A percentile compares a stretch with the other conserved stretches of the same genome.
phyloP scores from a whole-genome alignment of 305 asterid species.

The Salvia sclarea region DNA sequence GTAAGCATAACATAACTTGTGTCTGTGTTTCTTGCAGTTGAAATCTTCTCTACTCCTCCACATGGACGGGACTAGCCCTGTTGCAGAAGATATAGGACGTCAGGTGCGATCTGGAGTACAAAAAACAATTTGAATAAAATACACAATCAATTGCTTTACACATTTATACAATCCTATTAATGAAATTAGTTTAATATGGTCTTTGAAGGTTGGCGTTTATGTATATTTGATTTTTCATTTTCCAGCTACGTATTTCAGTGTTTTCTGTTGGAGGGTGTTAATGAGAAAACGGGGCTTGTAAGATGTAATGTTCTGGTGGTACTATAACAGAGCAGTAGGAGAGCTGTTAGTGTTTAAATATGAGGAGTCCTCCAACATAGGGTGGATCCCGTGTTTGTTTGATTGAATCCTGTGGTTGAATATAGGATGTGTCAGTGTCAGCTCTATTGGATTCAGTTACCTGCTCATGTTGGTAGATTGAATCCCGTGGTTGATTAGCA shows the following conservation, averaged over 20 bases:
- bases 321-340: neutral
- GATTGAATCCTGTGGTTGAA: no score
- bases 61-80: conserved; percentile 91
- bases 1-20: conserved; percentile 1
- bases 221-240: neutral
- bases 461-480: no score
- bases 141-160: neutral
- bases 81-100: conserved; percentile 95
- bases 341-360: neutral
- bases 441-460: no score
- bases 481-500: no score
- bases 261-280: no score
- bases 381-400: no score
- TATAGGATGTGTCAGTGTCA: no score
- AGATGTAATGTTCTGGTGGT: neutral
- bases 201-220: neutral
- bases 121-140: neutral
- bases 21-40: conserved; percentile 50
- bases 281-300: no score
- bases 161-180: no score
- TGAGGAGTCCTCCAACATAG: neutral
- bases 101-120: conserved; percentile 53
- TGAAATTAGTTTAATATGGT: no score
- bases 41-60: conserved; percentile 88
- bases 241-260: neutral